These are phyloP conservation scores for Fusarium domesticum DNA, from an alignment of 2,329 filamentous ascomycete species.

Conservation along the genomic window DNA sequence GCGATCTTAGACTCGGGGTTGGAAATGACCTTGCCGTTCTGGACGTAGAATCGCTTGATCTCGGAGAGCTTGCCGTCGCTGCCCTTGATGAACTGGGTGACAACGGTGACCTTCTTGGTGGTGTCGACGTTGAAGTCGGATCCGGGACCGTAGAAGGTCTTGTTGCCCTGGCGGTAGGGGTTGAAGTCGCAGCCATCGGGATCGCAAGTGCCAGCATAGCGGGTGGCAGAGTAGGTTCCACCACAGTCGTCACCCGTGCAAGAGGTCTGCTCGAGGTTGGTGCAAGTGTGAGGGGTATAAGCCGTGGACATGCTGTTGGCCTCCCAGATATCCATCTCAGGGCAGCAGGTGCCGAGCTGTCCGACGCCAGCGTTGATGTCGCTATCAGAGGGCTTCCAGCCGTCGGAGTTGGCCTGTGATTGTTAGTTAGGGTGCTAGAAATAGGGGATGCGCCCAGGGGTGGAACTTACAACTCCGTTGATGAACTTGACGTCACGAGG, in stretches of 20 bases:
- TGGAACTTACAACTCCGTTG: constrained; percentile 44
- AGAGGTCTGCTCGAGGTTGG: constrained; percentile 44
- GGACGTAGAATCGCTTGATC: constrained; percentile 64
- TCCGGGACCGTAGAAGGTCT: constrained; percentile 58
- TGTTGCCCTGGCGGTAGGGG: constrained; percentile 63
- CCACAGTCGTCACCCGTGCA: constrained; percentile 53
- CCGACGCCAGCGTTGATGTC: constrained; percentile 56
- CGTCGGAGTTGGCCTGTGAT: constrained; percentile 48
- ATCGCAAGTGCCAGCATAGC: constrained; percentile 63
- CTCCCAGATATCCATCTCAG: constrained; percentile 64
- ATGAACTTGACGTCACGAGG: constrained; percentile 57
- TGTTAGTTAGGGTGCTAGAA: constrained; percentile 28
- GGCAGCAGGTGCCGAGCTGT: constrained; percentile 54
- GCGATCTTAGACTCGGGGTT: constrained; percentile 46
- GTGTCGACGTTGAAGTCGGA: constrained; percentile 57
- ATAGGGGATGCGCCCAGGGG: too few relatives aligned
- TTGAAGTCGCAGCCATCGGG: constrained; percentile 71
- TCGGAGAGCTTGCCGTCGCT: constrained; percentile 53
- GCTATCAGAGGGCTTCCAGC: constrained; percentile 48
- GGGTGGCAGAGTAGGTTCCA: constrained; percentile 49
- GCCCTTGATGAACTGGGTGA: constrained; percentile 59
- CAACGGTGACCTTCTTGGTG: constrained; percentile 58
- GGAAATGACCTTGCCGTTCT: constrained; percentile 56
- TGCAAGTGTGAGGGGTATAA: constrained; percentile 64
- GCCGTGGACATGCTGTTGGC: constrained; percentile 64